phyloP scores from a whole-genome alignment of 257 asterid genomes.

The Fraxinus americana region DNA sequence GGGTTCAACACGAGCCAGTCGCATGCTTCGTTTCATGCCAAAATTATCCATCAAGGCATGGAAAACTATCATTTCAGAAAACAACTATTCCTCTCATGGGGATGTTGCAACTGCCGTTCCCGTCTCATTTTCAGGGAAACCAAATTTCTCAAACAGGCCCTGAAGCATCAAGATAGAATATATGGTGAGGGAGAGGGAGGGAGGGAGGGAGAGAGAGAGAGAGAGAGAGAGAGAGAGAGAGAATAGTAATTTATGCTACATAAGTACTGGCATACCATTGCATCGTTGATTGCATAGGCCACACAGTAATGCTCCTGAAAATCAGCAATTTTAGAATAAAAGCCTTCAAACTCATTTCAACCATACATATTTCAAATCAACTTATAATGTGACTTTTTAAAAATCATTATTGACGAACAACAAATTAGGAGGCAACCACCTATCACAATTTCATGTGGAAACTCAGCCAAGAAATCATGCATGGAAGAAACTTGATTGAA shows the following conservation, averaged over 20 bases:
- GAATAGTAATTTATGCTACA: constrained; percentile 1
- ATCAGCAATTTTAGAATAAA: constrained; percentile 14
- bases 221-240: too few species aligned
- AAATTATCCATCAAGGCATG: neutral
- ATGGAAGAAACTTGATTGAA: constrained; percentile 1
- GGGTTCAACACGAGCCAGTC: too few species aligned
- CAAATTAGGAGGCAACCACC: too few species aligned
- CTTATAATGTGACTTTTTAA: too few species aligned
- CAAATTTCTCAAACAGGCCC: constrained; percentile 70
- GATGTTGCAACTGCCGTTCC: constrained; percentile 41
- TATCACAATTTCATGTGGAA: too few species aligned
- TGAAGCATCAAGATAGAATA: constrained; percentile 31
- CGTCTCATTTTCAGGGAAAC: constrained; percentile 58
- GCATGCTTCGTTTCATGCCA: too few species aligned
- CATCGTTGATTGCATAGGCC: constrained; percentile 78
- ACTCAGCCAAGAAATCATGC: neutral
- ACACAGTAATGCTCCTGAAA: constrained; percentile 98
- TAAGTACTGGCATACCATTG: constrained; percentile 53
- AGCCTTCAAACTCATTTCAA: neutral
- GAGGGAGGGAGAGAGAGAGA: too few species aligned
- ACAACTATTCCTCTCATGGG: constrained; percentile 16
- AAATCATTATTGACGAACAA: too few species aligned
- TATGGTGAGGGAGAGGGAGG: too few species aligned
- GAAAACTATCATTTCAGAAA: neutral
- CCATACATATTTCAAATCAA: too few species aligned